phyloP scores from a whole-genome alignment of 495 filamentous ascomycete species.

The Hypoxylon crocopeplum region DNA sequence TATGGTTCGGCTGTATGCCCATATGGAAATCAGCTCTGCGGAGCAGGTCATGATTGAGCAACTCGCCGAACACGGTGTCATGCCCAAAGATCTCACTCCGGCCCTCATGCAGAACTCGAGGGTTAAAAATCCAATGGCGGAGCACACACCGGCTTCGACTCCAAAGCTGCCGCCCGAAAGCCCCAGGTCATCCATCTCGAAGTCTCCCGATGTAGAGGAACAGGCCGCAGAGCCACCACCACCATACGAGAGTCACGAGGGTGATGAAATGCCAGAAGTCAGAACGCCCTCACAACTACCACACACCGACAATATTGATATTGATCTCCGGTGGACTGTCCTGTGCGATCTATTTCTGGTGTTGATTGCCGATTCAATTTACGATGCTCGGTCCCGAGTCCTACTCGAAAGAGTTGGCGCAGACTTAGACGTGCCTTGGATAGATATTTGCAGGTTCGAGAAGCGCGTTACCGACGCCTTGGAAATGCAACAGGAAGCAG shows the following conservation, averaged over 20 bases:
- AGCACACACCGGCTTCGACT: slow-evolving; percentile 33
- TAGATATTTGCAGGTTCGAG: slow-evolving; percentile 95
- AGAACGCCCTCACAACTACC: slow-evolving; percentile 82
- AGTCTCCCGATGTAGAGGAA: slow-evolving; percentile 45
- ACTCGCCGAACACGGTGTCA: slow-evolving; percentile 87
- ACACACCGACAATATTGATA: slow-evolving; percentile 82
- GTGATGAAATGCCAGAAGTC: slow-evolving; percentile 76
- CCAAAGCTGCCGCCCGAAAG: slow-evolving; percentile 32
- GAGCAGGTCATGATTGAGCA: slow-evolving; percentile 99
- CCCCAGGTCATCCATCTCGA: slow-evolving; percentile 30
- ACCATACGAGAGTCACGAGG: slow-evolving; percentile 72
- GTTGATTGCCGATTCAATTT: slow-evolving; percentile 91
- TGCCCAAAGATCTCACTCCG: slow-evolving; percentile 80
- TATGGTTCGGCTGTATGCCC: slow-evolving; percentile 89
- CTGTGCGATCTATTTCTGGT: slow-evolving; percentile 96
- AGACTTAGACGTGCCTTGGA: slow-evolving; percentile 81
- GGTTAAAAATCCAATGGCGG: slow-evolving; percentile 90
- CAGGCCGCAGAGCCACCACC: slow-evolving; percentile 64
- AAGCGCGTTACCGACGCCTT: slow-evolving; percentile 96
- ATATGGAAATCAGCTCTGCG: slow-evolving; percentile 91
- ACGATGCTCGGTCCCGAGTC: slow-evolving; percentile 87
- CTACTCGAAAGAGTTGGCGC: slow-evolving; percentile 84
- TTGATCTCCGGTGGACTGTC: slow-evolving; percentile 96
- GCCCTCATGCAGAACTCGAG: slow-evolving; percentile 90
- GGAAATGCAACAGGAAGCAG: slow-evolving; percentile 92